phyloP scores from a whole-genome alignment of 2,329 filamentous ascomycete genomes.

The Aspergillus sp. region DNA sequence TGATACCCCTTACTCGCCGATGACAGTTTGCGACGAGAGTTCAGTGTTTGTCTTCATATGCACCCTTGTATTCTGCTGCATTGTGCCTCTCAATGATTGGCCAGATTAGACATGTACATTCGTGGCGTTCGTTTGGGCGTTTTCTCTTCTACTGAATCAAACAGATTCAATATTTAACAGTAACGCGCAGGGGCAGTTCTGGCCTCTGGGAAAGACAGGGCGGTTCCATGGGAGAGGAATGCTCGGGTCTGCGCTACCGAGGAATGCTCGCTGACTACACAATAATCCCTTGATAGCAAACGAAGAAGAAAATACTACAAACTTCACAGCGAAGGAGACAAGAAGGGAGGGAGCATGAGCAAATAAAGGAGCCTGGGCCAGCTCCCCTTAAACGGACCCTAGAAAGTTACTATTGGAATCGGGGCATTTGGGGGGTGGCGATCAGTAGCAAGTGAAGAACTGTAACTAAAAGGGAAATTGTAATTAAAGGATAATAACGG shows the following conservation, averaged over 20 bases:
- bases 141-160: background rate
- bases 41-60: background rate
- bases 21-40: conserved; percentile 10
- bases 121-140: background rate
- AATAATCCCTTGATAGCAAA: background rate
- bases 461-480: conserved; percentile 1
- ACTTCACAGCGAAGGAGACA: background rate
- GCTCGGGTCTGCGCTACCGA: background rate
- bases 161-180: background rate
- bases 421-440: conserved; percentile 1
- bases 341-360: background rate
- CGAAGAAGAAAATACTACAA: background rate
- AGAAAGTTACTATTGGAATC: conserved; percentile 9
- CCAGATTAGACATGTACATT: background rate
- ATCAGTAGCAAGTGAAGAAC: conserved; percentile 5
- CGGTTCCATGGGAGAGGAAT: background rate
- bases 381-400: conserved; percentile 1
- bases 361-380: background rate
- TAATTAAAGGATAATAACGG: background rate
- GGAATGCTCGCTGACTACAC: background rate
- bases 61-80: background rate
- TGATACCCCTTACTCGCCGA: conserved; percentile 23
- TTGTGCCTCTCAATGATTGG: background rate
- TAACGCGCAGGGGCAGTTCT: background rate
- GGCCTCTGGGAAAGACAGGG: background rate